Base-by-base conservation (phyloP, 2,329 filamentous ascomycete genomes). In the Rachicladosporium sp. region DNA sequence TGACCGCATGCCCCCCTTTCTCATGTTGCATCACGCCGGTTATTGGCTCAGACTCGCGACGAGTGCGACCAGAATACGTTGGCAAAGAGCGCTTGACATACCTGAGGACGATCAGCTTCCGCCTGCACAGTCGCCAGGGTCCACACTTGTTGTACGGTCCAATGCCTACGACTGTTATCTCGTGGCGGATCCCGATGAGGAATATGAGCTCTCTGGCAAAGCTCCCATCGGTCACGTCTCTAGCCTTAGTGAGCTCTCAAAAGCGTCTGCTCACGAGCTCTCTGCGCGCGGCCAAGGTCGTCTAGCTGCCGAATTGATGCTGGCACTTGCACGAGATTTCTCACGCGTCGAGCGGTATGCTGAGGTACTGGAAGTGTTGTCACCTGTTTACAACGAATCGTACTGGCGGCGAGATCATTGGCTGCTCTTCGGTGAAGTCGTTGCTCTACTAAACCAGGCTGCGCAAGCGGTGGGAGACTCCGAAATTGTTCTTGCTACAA, bases 131-230 rank as follows among this genome's bases (percentile, higher is more conserved):
- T 71, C 69, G 12, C 68, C 73, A 15, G 69, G 72, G 9, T 70
- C 70, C 8, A 65, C 69, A 45, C 66, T 74, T 11, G 72, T 69
- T 1, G 69, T 61, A 43, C 69, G 74, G 44, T 67, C 68, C 34
- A 58, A 62, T 32, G 60, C 61, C 10, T 79, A 79, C 48, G 76
- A 80, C 46, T 71, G 67, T 4, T 80, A 78, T 51, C 63, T 80
- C 21, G 73, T 70, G 4, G 71, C 71, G 1, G 70, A 76, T 40
- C 70, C 76, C 6, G 69, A 76, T 40, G 50, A 70, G 35, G 76
- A 80, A 54, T 62, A 61, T 29, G 64, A 70, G 9, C 43, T 66
- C 11, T 48, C 63, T 40, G 66, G 63, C 5, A 50, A 54, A 29
- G 55, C 49, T 21, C 67, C 67, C 1, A 67, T 70, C 45, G 64